These are phyloP conservation scores for Hirsutella thompsonii DNA, from an alignment of 2,329 filamentous ascomycete genomes.

Conservation along the genomic window DNA sequence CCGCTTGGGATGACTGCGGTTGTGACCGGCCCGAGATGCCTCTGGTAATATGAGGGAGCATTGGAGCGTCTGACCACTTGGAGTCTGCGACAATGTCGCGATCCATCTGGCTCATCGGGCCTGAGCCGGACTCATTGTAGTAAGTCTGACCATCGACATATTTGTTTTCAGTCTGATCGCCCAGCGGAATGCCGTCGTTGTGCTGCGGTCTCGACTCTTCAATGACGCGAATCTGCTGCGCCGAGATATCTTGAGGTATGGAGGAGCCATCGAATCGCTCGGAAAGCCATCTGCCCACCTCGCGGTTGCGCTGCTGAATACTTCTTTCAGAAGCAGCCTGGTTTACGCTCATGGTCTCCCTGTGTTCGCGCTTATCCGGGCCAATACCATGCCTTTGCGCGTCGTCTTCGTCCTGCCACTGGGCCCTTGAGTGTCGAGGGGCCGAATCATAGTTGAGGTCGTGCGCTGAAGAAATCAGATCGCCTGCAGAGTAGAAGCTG, in stretches of 20 bases:
- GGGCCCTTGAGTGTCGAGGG: constrained; percentile 25
- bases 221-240: constrained; percentile 11
- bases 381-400: constrained; percentile 33
- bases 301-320: constrained; percentile 31
- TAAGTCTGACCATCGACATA: constrained; percentile 37
- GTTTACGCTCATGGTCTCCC: constrained; percentile 35
- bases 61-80: constrained; percentile 36
- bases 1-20: constrained; percentile 37
- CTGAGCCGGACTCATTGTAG: constrained; percentile 25
- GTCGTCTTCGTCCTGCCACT: constrained; percentile 24
- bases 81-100: constrained; percentile 34
- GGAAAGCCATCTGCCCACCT: constrained; percentile 38
- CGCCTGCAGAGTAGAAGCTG: constrained; percentile 24
- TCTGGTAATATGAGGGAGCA: constrained; percentile 29
- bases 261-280: constrained; percentile 16
- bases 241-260: constrained; percentile 12
- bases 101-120: constrained; percentile 31
- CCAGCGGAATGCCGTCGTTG: constrained; percentile 30
- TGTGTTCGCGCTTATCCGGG: constrained; percentile 28
- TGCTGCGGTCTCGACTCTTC: constrained; percentile 15
- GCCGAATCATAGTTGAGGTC: constrained; percentile 8
- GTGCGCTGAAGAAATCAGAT: constrained; percentile 18
- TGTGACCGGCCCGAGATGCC: constrained; percentile 22
- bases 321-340: constrained; percentile 29
- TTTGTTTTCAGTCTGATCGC: constrained; percentile 35